Evolutionary conservation across 2,329 filamentous ascomycete species (phyloP), one percentile per base, ranked within the genome.

Genomic region (Ophiostoma ulmi): DNA sequence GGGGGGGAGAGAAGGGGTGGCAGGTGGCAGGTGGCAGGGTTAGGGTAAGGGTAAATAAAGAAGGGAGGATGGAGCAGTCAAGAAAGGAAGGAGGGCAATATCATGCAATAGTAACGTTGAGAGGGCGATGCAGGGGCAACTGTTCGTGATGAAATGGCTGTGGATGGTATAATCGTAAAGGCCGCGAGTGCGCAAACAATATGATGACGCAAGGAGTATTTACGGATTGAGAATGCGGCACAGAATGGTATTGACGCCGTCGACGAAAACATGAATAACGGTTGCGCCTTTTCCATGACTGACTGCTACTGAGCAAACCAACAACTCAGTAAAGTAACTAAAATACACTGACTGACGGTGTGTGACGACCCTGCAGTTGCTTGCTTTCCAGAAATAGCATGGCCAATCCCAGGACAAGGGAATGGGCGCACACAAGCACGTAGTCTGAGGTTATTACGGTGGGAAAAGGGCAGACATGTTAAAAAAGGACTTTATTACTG

Each of bases 381-480:
- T 58, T 58, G 52, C 11, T 26, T 58, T 5, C 52, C 52, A 11
- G 14, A 63, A 63, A 63, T 63, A 63, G 58, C 22, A 63, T 35
- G 58, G 58, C 35, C 58, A 63, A 35, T 63, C 58, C 58, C 58
- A 35, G 58, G 58, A 63, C 58, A 35, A 63, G 58, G 58, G 58
- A 63, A 63, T 63, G 58, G 55, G 26, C 26, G 13, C n/a, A 55
- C 52, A 55, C 22, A 35, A 14, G 22, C 26, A 63, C 17, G 22
- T 22, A 22, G 5, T 55, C 7, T 8, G n/a, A 58, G n/a, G n/a
- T 26, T n/a, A 7, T 11, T 17, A 31, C 31, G 14, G 22, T 58
- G n/a, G n/a, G 26, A 58, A 58, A 58, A 58, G 14, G 13, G 5
- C 11, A 14, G 0, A 39, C 7, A 39, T 10, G 38, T 8, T 10